Base-by-base conservation (phyloP, 495 filamentous ascomycete genomes). In the Halenospora varia region DNA sequence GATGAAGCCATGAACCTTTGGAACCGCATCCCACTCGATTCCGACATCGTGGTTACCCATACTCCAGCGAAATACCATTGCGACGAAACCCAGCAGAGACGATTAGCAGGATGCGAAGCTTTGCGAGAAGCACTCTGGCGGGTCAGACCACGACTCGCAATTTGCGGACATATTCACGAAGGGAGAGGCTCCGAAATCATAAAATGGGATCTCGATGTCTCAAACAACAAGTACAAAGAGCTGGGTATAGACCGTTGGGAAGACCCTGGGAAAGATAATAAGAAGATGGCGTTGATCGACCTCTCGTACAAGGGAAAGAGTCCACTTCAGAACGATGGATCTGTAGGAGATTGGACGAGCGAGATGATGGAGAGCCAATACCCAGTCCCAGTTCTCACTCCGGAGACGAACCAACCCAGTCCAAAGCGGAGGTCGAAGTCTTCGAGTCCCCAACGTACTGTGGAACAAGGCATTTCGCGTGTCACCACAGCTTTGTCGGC, bases 151-250 rank as follows among this genome's bases (percentile, higher is more conserved):
- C 73, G 73, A 17, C 72, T 97, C 6, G 92, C 96, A 67, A 81
- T 97, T 44, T 96, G 90, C 65, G 94, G 92, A 1, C 94, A 97
- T 70, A 77, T 96, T 41, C 94, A 97, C 68, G 83, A 80, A 23
- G 79, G 74, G 8, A 68, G 82, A 48, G 85, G 84, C 0, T 82
- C 75, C 10, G 75, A 85, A 62, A 71, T 79, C 2, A 71, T 88
- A 10, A 70, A 66, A 22, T 89, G 86, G 86, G 74, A 79, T 57
- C 65, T 75, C 15, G 56, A 35, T 17, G 41, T 23, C 18, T 60
- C 60, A 42, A 62, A 59, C 41, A 63, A 61, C 50, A 70, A 72
- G 40, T 71, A 73, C 39, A 70, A 63, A 42, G 60, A 56, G 20
- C 60, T 55, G 10, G 63, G 65, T 15, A 39, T 55, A 1, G 48